Evolutionary conservation across 345 rosid genomes (phyloP).

Genomic region (Ailanthus altissimus): DNA sequence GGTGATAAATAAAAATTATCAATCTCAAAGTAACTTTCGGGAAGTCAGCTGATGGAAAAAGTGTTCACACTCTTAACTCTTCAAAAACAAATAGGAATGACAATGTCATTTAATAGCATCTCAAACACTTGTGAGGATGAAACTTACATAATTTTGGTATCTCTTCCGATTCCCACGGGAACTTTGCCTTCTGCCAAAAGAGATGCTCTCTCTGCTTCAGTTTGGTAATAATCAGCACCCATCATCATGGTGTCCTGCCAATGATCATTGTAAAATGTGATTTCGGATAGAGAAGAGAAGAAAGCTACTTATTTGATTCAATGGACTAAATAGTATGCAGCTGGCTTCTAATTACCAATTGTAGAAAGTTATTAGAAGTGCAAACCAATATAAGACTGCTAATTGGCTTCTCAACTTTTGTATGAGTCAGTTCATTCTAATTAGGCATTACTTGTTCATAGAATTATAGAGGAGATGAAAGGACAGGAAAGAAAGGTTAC

Average conservation of each 20-base stretch:
- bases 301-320: background rate
- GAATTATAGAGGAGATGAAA: background rate
- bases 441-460: too few relatives aligned
- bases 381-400: too few relatives aligned
- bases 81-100: too few relatives aligned
- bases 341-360: too few relatives aligned
- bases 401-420: too few relatives aligned
- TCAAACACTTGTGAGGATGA: background rate
- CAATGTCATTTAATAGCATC: too few relatives aligned
- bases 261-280: background rate
- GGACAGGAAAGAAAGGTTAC: slow-evolving; percentile 30
- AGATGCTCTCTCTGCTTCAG: slow-evolving; percentile 66
- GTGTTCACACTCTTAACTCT: too few relatives aligned
- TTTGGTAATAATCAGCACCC: slow-evolving; percentile 85
- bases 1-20: background rate
- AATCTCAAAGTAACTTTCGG: too few relatives aligned
- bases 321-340: background rate
- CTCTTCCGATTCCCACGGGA: slow-evolving; percentile 73
- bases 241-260: slow-evolving; percentile 82
- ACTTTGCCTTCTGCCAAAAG: slow-evolving; percentile 58
- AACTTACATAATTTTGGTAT: slow-evolving; percentile 63
- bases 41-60: too few relatives aligned
- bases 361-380: too few relatives aligned
- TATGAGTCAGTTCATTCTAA: too few relatives aligned
- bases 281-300: background rate